Conservation (phyloP, 2,329 filamentous ascomycete genomes). For the Aspergillus chevalieri region DNA sequence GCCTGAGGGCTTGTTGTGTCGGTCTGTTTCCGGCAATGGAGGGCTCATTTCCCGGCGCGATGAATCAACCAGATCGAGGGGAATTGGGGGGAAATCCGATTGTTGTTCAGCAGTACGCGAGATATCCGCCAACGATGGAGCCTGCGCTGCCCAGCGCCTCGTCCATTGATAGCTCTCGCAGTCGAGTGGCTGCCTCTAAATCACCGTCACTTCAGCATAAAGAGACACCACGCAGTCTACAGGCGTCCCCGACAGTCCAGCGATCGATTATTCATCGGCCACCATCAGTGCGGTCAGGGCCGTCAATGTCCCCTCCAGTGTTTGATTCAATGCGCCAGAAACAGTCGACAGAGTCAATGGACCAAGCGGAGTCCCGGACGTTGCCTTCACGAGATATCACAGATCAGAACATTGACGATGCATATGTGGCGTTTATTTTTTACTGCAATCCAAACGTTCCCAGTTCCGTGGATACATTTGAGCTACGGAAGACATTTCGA, state of each 20-base stretch:
- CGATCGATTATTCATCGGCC: slow-evolving; percentile 22
- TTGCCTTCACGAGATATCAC: slow-evolving; percentile 65
- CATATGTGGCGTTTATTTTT: slow-evolving; percentile 78
- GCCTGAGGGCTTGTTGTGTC: not conserved
- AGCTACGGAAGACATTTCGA: slow-evolving; percentile 69
- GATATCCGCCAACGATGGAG: slow-evolving; percentile 30
- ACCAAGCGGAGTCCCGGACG: slow-evolving; percentile 42
- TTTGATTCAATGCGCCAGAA: slow-evolving; percentile 26
- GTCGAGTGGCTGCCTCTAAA: slow-evolving; percentile 24
- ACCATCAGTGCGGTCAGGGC: slow-evolving; percentile 25
- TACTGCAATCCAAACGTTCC: slow-evolving; percentile 83
- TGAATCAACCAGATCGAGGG: slow-evolving; percentile 20
- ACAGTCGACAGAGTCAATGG: slow-evolving; percentile 24
- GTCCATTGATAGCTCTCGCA: slow-evolving; percentile 30
- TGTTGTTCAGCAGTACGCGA: slow-evolving; percentile 35
- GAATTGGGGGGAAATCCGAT: slow-evolving; percentile 22
- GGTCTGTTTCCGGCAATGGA: slow-evolving; percentile 21
- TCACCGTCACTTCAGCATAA: slow-evolving; percentile 34
- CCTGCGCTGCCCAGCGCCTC: slow-evolving; percentile 31
- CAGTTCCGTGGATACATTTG: slow-evolving; percentile 60
- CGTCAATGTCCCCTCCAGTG: slow-evolving; percentile 37
- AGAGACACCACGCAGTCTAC: slow-evolving; percentile 32
- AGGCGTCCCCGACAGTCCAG: slow-evolving; percentile 32
- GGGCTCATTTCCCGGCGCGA: slow-evolving; percentile 23
- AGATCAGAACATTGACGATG: slow-evolving; percentile 67